Evolutionary conservation across 169 alveolate species (phyloP), one percentile per base, ranked within the genome.

Genomic region (Cryptosporidium bovis): DNA sequence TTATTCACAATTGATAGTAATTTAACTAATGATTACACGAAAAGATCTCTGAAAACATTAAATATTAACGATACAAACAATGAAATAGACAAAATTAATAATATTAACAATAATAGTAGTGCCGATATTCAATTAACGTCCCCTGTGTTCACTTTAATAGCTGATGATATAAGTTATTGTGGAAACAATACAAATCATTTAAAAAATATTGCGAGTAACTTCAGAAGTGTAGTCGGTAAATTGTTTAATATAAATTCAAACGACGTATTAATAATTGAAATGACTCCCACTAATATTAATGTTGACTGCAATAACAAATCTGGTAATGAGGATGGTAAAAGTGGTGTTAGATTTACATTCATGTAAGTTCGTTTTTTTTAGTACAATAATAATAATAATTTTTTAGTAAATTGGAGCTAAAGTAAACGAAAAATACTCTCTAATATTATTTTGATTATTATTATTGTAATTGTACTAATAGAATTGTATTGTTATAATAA

Each of bases 241-340:
- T 2, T 69, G n/a, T 69, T 69, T 50, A 53, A 69, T 18, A 10
- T 69, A 10, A 3, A 44, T 10, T 20, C 44, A 3, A n/a, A 69
- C 15, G 46, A 69, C n/a, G 55, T 53, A 29, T 34, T 69, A 5
- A 36, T 69, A 4, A 16, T 36, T 51, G 34, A 69, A 53, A 34
- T 69, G 67, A n/a, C 58, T 40, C 66, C 83, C 20, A 31, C 83
- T n/a, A 33, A 69, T 53, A 40, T 20, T 24, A n/a, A 34, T 69
- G 53, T 53, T 51, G 40, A 56, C 56, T 31, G 83, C 24, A 56
- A 29, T 34, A 40, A 51, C 58, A 40, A 40, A 40, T 40, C 4
- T 40, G n/a, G 40, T 10, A 20, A 55, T 53, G 51, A 51, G n/a
- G 27, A 65, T 5, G 20, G 50, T 24, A 27, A 66, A 7, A n/a